Percentiles rank a stretch among this genome's conserved stretches.
Evolutionary conservation across 495 filamentous ascomycete species (phyloP).

Genomic region (Xylaria sp.): DNA sequence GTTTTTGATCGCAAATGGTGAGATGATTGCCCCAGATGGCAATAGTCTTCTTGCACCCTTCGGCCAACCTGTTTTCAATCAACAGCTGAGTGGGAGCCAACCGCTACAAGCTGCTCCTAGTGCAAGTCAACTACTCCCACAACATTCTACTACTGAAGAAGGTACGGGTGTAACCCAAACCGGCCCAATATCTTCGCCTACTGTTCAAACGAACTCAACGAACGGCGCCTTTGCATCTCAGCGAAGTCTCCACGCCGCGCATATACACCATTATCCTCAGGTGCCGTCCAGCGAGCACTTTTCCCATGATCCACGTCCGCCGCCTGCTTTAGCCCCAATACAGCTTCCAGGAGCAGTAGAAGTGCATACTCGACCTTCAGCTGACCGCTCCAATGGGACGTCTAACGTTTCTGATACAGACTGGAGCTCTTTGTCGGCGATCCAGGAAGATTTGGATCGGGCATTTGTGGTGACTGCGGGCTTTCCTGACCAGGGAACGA

Average conservation of each 20-base stretch:
- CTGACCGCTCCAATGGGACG: background rate
- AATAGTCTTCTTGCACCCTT: background rate
- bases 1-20: background rate
- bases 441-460: constrained; percentile 22
- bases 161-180: background rate
- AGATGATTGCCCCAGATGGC: background rate
- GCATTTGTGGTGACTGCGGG: constrained; percentile 5
- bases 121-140: background rate
- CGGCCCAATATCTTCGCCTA: no score
- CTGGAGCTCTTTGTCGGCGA: constrained; percentile 18
- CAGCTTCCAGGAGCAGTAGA: constrained; percentile 22
- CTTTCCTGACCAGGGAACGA: constrained; percentile 2
- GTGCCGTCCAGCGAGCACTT: background rate
- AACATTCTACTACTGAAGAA: background rate
- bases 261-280: background rate
- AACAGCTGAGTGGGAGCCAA: background rate
- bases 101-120: background rate
- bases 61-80: background rate
- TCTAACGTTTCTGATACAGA: background rate
- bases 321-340: background rate
- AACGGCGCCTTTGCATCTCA: background rate
- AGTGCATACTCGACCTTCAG: constrained; percentile 19
- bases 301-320: background rate
- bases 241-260: background rate
- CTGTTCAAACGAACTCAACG: background rate